Evolutionary conservation across 257 asterid species (phyloP).

Genomic region (Nicotiana tabacum): DNA sequence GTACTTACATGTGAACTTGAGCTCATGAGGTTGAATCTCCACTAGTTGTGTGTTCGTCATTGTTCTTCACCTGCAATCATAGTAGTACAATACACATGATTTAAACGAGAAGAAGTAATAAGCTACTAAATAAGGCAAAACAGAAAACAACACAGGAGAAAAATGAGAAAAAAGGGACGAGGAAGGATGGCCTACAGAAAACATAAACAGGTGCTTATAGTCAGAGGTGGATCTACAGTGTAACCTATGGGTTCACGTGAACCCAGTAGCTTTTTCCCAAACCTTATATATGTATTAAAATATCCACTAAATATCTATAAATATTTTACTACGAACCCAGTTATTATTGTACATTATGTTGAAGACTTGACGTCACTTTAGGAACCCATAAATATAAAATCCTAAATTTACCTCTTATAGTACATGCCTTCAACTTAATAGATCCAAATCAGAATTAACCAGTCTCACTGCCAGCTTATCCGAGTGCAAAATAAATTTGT

Average conservation of each 20-base stretch:
- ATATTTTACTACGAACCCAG: too few relatives aligned
- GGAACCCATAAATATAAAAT: too few relatives aligned
- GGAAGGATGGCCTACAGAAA: not conserved
- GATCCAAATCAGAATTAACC: not conserved
- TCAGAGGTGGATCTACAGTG: too few relatives aligned
- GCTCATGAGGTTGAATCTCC: constrained; percentile 79
- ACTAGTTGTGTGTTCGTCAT: constrained; percentile 43
- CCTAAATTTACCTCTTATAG: too few relatives aligned
- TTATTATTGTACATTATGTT: too few relatives aligned
- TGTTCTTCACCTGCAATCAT: constrained; percentile 37
- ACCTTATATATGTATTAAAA: too few relatives aligned
- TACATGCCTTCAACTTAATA: not conserved
- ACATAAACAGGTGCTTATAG: not conserved
- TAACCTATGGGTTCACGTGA: too few relatives aligned
- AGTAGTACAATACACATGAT: not conserved
- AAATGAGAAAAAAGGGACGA: not conserved
- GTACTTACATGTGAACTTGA: constrained; percentile 61
- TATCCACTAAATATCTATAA: too few relatives aligned
- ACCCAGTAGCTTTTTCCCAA: too few relatives aligned
- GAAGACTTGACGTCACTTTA: too few relatives aligned
- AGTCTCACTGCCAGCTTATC: not conserved
- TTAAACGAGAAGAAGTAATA: not conserved
- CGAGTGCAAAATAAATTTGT: not conserved
- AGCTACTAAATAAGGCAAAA: not conserved
- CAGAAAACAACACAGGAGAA: not conserved